These are phyloP conservation scores for Melanomma pulvis-pyrius DNA, from an alignment of 495 filamentous ascomycete species.

Conservation along the genomic window DNA sequence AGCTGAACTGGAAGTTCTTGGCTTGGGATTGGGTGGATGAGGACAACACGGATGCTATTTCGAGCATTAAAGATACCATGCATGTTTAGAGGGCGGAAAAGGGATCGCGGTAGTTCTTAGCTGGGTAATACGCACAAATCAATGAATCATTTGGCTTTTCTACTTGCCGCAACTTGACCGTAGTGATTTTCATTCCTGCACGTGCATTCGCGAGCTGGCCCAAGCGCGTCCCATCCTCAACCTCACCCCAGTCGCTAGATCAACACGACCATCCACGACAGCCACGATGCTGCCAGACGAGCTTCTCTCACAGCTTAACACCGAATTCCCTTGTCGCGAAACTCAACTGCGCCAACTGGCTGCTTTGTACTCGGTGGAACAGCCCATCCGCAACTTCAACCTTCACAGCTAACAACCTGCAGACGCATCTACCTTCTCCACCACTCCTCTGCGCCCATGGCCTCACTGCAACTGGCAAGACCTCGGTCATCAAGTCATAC, in stretches of 20 bases:
- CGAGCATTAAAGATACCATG: conserved; percentile 6
- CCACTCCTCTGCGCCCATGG: conserved; percentile 77
- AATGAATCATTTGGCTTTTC: too few species aligned
- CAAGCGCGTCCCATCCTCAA: conserved; percentile 9
- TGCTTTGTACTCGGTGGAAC: conserved; percentile 40
- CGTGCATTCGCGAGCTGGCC: conserved; percentile 14
- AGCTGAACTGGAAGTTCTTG: conserved; percentile 91
- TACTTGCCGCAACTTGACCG: background rate
- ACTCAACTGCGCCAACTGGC: conserved; percentile 42
- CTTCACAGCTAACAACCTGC: conserved; percentile 8
- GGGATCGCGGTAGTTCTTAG: background rate
- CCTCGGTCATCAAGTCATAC: conserved; percentile 64
- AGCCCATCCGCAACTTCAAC: background rate
- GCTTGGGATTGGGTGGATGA: conserved; percentile 69
- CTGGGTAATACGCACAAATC: too few species aligned
- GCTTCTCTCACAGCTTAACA: conserved; percentile 32
- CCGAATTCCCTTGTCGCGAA: conserved; percentile 44
- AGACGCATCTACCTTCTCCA: conserved; percentile 52
- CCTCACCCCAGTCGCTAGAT: background rate
- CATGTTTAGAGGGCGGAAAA: background rate
- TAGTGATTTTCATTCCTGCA: background rate
- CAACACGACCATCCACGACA: background rate
- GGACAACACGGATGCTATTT: conserved; percentile 21
- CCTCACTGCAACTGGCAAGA: conserved; percentile 91
- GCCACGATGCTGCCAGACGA: conserved; percentile 41